Conservation (phyloP, 2,329 filamentous ascomycete genomes). For the Colletotrichum noveboracense region DNA sequence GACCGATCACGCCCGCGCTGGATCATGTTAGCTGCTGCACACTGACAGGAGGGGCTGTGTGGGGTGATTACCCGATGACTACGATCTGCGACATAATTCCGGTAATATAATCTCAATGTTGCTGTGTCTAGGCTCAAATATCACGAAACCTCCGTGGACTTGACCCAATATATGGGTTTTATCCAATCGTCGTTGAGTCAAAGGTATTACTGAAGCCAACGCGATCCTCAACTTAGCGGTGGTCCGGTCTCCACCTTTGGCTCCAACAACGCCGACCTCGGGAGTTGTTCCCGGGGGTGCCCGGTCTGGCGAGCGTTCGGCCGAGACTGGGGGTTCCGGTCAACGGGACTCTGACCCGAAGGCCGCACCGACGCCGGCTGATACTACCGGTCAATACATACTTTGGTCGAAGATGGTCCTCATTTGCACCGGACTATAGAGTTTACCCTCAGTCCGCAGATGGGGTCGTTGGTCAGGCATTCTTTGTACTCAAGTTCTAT, state of each 20-base stretch:
- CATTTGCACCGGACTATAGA: not conserved
- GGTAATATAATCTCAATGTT: not conserved
- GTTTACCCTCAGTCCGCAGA: not conserved
- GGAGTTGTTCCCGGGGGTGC: not conserved
- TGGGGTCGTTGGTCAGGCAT: not conserved
- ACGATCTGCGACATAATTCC: constrained; percentile 5
- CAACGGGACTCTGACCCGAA: not conserved
- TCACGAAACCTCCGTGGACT: not conserved
- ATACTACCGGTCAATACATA: not conserved
- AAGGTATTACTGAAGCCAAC: not conserved
- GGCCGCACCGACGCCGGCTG: not conserved
- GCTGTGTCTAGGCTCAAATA: not conserved
- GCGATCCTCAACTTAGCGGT: not conserved
- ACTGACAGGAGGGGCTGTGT: not conserved
- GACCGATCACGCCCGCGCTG: constrained; percentile 59
- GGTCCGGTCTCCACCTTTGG: not conserved
- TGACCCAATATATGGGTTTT: not conserved
- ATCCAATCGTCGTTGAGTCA: not conserved
- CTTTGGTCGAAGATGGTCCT: not conserved
- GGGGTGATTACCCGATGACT: constrained; percentile 16
- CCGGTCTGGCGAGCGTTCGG: not conserved
- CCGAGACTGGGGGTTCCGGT: not conserved
- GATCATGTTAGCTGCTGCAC: not conserved
- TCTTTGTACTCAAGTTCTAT: not conserved
- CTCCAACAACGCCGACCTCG: not conserved